Percentiles rank a stretch among this genome's conserved stretches.
These are phyloP conservation scores for Pseudoscleropodium purum DNA, from an alignment of 225 moss, liverwort and hornwort species.

Conservation along the genomic window DNA sequence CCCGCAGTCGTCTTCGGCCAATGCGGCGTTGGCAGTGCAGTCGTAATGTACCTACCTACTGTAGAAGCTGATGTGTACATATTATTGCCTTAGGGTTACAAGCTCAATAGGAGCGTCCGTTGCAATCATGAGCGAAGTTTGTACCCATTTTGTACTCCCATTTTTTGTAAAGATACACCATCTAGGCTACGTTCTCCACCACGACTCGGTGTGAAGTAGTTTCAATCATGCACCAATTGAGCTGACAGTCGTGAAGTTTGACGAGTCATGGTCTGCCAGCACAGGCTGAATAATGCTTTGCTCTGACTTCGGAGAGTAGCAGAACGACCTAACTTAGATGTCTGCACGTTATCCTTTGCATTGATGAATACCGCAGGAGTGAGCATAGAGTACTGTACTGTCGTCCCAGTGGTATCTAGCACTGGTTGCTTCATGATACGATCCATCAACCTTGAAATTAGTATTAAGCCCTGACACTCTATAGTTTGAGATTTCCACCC, in stretches of 20 bases:
- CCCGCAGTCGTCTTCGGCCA: constrained; percentile 54
- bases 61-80: background rate
- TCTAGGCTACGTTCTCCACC: background rate
- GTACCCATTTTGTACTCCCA: constrained; percentile 23
- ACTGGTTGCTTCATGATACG: background rate
- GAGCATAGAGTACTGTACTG: background rate
- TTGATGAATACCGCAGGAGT: background rate
- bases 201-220: background rate
- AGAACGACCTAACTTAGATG: background rate
- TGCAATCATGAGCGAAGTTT: background rate
- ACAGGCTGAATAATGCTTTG: background rate
- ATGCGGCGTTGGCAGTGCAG: constrained; percentile 17
- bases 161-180: constrained; percentile 23
- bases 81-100: background rate
- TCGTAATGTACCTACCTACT: background rate
- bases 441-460: background rate
- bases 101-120: background rate
- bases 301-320: background rate
- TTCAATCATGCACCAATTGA: background rate
- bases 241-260: background rate
- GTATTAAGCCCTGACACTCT: background rate
- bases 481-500: background rate
- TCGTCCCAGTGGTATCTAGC: background rate
- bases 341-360: background rate
- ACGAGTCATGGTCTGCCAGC: background rate